Conservation (phyloP, 2,329 filamentous ascomycete species). For the Pseudocercospora vitis region DNA sequence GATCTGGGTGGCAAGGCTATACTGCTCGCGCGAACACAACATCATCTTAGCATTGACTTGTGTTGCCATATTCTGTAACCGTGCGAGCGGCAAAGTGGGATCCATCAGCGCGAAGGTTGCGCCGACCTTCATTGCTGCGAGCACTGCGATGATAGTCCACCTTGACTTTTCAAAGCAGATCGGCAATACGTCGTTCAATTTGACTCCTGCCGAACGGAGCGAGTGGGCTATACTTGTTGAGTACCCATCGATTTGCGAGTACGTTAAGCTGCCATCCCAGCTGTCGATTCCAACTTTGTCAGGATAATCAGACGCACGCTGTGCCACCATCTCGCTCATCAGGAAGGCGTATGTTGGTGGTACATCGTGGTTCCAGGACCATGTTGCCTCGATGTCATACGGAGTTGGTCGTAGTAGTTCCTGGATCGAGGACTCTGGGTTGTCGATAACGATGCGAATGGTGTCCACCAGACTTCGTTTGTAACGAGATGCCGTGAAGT, state of each 20-base stretch:
- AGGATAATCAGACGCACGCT: constrained; percentile 11
- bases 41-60: constrained; percentile 29
- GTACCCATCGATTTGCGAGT: constrained; percentile 3
- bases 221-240: constrained; percentile 2
- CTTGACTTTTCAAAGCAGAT: constrained; percentile 35
- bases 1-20: neutral
- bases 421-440: neutral
- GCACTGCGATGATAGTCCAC: constrained; percentile 31
- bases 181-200: constrained; percentile 24
- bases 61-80: constrained; percentile 31
- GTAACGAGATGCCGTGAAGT: constrained; percentile 3
- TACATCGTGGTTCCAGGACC: constrained; percentile 21
- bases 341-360: constrained; percentile 20
- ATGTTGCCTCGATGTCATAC: constrained; percentile 19
- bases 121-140: constrained; percentile 36
- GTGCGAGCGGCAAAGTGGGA: constrained; percentile 25
- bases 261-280: constrained; percentile 12
- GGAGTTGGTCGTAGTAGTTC: neutral
- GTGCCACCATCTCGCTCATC: constrained; percentile 18
- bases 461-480: neutral
- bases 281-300: constrained; percentile 15
- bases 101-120: constrained; percentile 28
- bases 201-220: neutral
- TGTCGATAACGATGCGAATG: neutral
- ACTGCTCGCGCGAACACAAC: constrained; percentile 8